Evolutionary conservation across 805 yeast species (phyloP).

Genomic region (Starmera amethionina): DNA sequence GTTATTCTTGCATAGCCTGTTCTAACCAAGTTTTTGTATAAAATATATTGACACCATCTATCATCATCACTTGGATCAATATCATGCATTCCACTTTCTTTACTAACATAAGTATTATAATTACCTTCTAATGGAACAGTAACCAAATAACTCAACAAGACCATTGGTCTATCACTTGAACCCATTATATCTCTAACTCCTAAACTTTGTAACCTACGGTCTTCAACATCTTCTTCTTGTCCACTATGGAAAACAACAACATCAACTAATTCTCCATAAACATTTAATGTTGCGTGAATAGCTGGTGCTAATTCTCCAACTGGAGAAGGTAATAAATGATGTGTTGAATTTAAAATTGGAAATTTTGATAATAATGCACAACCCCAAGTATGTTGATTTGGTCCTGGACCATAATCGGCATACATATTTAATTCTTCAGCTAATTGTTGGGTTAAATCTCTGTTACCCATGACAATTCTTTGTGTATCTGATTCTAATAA

Average conservation of each 20-base stretch:
- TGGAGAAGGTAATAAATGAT: slow-evolving; percentile 90
- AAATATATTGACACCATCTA: slow-evolving; percentile 96
- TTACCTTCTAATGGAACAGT: slow-evolving; percentile 83
- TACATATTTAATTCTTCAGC: slow-evolving; percentile 94
- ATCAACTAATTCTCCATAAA: slow-evolving; percentile 81
- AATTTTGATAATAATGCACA: slow-evolving; percentile 85
- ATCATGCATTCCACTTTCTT: slow-evolving; percentile 79
- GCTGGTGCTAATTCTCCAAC: slow-evolving; percentile 98
- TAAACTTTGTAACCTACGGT: slow-evolving; percentile 76
- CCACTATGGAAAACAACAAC: slow-evolving; percentile 97
- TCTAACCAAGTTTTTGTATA: slow-evolving; percentile 78
- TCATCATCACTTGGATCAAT: slow-evolving; percentile 92
- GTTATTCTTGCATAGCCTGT: slow-evolving; percentile 91
- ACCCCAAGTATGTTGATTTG: slow-evolving; percentile 98
- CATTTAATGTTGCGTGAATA: slow-evolving; percentile 88
- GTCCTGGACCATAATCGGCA: slow-evolving; percentile 96
- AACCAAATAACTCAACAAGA: slow-evolving; percentile 83
- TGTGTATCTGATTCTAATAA: slow-evolving; percentile 90
- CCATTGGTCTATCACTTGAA: slow-evolving; percentile 68
- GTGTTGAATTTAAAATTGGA: slow-evolving; percentile 86
- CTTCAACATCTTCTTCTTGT: slow-evolving; percentile 95
- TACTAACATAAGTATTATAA: slow-evolving; percentile 85
- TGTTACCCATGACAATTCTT: slow-evolving; percentile 87
- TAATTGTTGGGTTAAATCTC: slow-evolving; percentile 84
- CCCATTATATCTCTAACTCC: slow-evolving; percentile 77